Conservation (phyloP, 129 eudicot genomes). For the Sambucus nigra region DNA sequence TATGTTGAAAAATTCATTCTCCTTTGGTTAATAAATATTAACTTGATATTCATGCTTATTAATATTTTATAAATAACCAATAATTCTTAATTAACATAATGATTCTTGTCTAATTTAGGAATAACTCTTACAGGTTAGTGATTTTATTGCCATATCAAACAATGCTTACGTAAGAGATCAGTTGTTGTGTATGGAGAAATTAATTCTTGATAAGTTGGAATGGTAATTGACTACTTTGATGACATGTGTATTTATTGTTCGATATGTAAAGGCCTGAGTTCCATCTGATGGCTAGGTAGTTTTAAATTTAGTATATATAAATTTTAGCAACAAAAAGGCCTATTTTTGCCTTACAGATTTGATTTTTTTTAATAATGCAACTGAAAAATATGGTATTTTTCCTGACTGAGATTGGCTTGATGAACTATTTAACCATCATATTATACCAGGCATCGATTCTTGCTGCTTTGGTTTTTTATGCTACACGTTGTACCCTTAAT, state of each 20-base stretch:
- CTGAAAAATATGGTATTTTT: constrained; percentile 78
- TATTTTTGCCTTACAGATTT: neutral
- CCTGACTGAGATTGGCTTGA: constrained; percentile 69
- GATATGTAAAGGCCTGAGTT: constrained; percentile 66
- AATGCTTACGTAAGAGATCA: constrained; percentile 62
- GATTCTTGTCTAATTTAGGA: neutral
- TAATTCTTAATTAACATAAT: too few relatives aligned
- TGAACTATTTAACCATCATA: constrained; percentile 37
- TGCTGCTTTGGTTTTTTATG: constrained; percentile 91
- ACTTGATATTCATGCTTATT: neutral
- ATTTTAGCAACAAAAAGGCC: neutral
- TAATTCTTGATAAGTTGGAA: constrained; percentile 55
- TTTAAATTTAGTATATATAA: neutral
- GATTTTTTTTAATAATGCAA: constrained; percentile 19
- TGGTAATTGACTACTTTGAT: constrained; percentile 89
- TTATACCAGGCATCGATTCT: constrained; percentile 54
- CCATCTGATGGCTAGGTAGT: constrained; percentile 61
- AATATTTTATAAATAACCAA: too few relatives aligned
- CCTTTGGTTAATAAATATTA: too few relatives aligned
- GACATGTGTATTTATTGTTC: constrained; percentile 74
- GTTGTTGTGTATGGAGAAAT: constrained; percentile 72
- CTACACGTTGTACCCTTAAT: constrained; percentile 58
- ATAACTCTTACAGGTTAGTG: constrained; percentile 37
- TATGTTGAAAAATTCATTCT: neutral
- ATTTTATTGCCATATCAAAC: constrained; percentile 65